phyloP scores from a whole-genome alignment of 306 rosid genomes.

The Amphicarpaea edgeworthii region DNA sequence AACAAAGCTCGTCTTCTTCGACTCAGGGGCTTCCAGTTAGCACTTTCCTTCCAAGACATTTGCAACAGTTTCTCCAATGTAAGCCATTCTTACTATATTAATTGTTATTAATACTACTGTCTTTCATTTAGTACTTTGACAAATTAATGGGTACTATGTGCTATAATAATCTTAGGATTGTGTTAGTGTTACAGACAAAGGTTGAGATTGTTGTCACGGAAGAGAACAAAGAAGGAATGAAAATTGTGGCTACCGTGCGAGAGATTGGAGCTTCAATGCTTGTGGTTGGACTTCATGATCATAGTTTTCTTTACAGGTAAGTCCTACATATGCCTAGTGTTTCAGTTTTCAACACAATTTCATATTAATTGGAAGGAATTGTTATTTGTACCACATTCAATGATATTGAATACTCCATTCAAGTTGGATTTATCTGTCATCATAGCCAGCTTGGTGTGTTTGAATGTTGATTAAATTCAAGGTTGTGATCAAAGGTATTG shows the following conservation, averaged over 20 bases:
- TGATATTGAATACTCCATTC: slow-evolving; percentile 1
- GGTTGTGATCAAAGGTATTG: slow-evolving; percentile 45
- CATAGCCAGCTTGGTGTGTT: not conserved
- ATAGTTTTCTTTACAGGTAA: slow-evolving; percentile 92
- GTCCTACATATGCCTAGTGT: slow-evolving; percentile 37
- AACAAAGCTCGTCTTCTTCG: slow-evolving; percentile 66
- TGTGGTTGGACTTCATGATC: slow-evolving; percentile 91
- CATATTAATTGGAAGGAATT: slow-evolving; percentile 23
- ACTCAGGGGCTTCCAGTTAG: slow-evolving; percentile 73
- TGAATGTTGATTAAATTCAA: not conserved
- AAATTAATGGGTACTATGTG: slow-evolving; percentile 45
- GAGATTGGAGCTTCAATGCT: slow-evolving; percentile 81
- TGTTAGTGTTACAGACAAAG: slow-evolving; percentile 79
- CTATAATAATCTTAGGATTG: slow-evolving; percentile 69
- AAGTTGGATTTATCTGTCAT: not conserved
- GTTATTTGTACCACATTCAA: not conserved
- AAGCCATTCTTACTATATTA: too few species aligned
- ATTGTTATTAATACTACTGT: not conserved
- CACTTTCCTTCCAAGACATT: slow-evolving; percentile 78
- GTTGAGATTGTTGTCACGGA: slow-evolving; percentile 91
- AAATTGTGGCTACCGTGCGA: slow-evolving; percentile 65
- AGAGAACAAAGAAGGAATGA: slow-evolving; percentile 77
- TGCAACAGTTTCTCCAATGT: slow-evolving; percentile 74
- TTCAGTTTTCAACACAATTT: slow-evolving; percentile 16
- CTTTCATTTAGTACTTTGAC: not conserved